Evolutionary conservation across 371 early-diverging fungal species (phyloP).

Genomic region (Cokeromyces recurvatus): DNA sequence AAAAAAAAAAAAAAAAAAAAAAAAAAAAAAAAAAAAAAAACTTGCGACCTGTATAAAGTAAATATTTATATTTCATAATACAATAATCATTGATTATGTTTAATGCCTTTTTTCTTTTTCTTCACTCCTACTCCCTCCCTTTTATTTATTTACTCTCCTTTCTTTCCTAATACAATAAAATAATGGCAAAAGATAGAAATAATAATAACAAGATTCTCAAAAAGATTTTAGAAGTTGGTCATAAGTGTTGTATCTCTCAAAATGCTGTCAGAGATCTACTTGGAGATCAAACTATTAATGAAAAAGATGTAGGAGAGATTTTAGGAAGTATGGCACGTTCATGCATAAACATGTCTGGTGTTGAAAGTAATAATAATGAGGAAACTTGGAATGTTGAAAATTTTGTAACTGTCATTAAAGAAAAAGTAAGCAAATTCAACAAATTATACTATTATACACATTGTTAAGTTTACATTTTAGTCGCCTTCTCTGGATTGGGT

Average conservation of each 20-base stretch:
- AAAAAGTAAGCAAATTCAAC: conserved; percentile 49
- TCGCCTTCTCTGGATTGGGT: conserved; percentile 62
- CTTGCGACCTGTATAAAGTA: no score
- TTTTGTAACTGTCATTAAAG: conserved; percentile 52
- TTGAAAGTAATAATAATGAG: conserved; percentile 16
- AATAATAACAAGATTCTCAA: conserved; percentile 41
- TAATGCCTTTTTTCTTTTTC: no score
- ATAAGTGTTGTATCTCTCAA: conserved; percentile 50
- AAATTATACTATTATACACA: not conserved
- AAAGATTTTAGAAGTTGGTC: conserved; percentile 54
- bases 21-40: no score
- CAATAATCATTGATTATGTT: no score
- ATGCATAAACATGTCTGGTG: conserved; percentile 49
- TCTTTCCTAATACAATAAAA: no score
- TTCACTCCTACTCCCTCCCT: no score
- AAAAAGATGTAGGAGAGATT: conserved; percentile 66
- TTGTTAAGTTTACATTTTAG: conserved; percentile 17
- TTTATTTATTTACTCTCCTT: no score
- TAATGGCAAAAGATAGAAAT: conserved; percentile 27
- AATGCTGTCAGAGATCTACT: conserved; percentile 46
- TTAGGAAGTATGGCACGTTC: conserved; percentile 71
- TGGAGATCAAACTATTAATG: conserved; percentile 24
- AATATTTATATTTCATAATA: no score
- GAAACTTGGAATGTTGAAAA: conserved; percentile 67
- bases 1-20: no score